Percentiles rank a stretch among this genome's conserved stretches.
Conservation (phyloP, 768 basidiomycete species). For the Suillus weaverae region DNA sequence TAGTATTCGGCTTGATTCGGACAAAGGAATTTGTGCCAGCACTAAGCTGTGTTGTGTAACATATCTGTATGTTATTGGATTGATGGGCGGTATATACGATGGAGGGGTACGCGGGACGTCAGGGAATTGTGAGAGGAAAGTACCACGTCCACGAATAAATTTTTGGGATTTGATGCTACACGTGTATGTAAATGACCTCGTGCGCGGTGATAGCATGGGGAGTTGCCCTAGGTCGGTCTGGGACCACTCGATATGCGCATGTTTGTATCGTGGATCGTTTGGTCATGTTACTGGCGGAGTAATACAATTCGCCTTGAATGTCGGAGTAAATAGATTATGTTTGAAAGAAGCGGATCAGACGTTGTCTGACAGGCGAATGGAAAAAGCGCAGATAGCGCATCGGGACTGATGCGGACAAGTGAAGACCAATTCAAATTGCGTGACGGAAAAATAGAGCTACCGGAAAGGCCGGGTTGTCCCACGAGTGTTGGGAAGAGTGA, state of each 20-base stretch:
- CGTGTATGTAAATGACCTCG: conserved; percentile 10
- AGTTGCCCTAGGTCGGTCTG: neutral
- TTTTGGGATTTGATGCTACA: conserved; percentile 2
- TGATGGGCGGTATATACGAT: neutral
- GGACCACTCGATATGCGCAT: neutral
- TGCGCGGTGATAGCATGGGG: conserved; percentile 2
- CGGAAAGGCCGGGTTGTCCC: conserved; percentile 2
- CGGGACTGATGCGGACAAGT: neutral
- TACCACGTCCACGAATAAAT: neutral
- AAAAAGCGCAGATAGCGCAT: neutral
- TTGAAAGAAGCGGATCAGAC: conserved; percentile 2
- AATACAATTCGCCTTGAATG: conserved; percentile 5
- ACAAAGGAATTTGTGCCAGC: neutral
- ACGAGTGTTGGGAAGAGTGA: neutral
- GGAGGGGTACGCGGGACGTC: neutral
- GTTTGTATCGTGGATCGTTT: neutral
- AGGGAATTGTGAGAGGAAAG: neutral
- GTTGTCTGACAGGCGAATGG: neutral
- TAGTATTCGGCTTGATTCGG: neutral
- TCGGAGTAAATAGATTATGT: neutral
- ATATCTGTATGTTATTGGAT: neutral
- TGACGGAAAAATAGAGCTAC: conserved; percentile 8
- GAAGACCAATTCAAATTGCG: conserved; percentile 13
- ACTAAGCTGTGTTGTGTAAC: neutral
- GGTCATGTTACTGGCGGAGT: neutral